These are phyloP conservation scores for Mucor saturninus DNA, from an alignment of 371 early-diverging fungal genomes.

Conservation along the genomic window DNA sequence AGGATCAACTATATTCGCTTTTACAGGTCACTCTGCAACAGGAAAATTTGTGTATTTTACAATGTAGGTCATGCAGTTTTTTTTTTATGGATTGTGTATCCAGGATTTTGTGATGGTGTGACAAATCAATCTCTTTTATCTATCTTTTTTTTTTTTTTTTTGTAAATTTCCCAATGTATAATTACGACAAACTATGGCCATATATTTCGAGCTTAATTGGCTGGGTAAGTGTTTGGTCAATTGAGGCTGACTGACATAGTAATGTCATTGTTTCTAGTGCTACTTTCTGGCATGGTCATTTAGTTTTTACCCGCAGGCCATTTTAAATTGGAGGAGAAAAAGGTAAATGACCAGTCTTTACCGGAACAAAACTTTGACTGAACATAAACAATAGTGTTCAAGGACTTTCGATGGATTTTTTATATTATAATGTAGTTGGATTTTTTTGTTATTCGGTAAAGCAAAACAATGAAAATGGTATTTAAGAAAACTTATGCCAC, in stretches of 20 bases:
- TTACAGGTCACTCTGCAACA: too few species aligned
- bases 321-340: constrained; percentile 47
- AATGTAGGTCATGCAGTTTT: too few species aligned
- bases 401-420: constrained; percentile 91
- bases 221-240: constrained; percentile 34
- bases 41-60: too few species aligned
- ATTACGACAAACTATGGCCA: constrained; percentile 19
- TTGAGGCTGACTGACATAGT: background rate
- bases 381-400: constrained; percentile 60
- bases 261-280: constrained; percentile 20
- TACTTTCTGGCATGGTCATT: constrained; percentile 54
- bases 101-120: background rate
- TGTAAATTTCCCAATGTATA: background rate
- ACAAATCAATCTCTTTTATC: background rate
- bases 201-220: constrained; percentile 42
- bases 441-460: constrained; percentile 84
- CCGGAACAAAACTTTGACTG: background rate
- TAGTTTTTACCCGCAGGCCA: constrained; percentile 51
- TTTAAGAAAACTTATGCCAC: background rate
- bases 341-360: constrained; percentile 29
- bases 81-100: too few species aligned
- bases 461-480: background rate
- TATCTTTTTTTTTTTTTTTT: constrained; percentile 1
- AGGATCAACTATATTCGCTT: too few species aligned
- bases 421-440: constrained; percentile 84